Conservation (phyloP, 1,284 basidiomycete genomes). For the Pyrrhoderma lamaoense region DNA sequence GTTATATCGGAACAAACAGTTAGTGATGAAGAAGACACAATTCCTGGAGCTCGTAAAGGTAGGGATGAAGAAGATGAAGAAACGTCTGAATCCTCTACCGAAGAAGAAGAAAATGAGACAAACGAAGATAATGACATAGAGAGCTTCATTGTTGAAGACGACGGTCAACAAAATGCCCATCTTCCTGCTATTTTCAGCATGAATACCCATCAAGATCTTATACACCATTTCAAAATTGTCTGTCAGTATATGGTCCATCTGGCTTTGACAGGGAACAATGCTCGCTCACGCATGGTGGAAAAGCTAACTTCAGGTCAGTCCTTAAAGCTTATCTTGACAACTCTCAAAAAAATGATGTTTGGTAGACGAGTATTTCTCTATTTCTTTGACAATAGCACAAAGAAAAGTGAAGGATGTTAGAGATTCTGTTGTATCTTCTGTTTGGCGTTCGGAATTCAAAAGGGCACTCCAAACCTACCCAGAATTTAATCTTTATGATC, state of each 20-base stretch:
- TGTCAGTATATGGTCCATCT: constrained; percentile 82
- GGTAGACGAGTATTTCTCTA: constrained; percentile 60
- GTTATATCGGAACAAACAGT: constrained; percentile 32
- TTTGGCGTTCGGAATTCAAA: constrained; percentile 70
- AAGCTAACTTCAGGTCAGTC: constrained; percentile 34
- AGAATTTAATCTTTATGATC: constrained; percentile 40
- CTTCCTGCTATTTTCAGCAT: constrained; percentile 74
- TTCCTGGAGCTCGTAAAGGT: constrained; percentile 26
- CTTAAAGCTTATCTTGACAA: not conserved
- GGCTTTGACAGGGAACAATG: constrained; percentile 44
- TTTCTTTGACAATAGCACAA: constrained; percentile 53
- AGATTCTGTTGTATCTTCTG: constrained; percentile 71
- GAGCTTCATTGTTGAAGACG: constrained; percentile 63
- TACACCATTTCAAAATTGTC: constrained; percentile 75
- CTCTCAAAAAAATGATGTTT: constrained; percentile 16
- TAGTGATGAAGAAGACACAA: constrained; percentile 25
- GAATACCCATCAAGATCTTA: constrained; percentile 64
- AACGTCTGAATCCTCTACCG: constrained; percentile 6
- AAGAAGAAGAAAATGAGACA: constrained; percentile 28
- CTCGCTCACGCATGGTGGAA: constrained; percentile 6
- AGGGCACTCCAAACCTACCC: constrained; percentile 60
- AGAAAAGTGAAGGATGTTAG: constrained; percentile 60
- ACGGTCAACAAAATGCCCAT: constrained; percentile 29
- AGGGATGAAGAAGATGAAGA: constrained; percentile 17
- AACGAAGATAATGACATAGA: constrained; percentile 36